Evolutionary conservation across 1,284 basidiomycete species (phyloP).

Genomic region (Apiotrichum laibachii): DNA sequence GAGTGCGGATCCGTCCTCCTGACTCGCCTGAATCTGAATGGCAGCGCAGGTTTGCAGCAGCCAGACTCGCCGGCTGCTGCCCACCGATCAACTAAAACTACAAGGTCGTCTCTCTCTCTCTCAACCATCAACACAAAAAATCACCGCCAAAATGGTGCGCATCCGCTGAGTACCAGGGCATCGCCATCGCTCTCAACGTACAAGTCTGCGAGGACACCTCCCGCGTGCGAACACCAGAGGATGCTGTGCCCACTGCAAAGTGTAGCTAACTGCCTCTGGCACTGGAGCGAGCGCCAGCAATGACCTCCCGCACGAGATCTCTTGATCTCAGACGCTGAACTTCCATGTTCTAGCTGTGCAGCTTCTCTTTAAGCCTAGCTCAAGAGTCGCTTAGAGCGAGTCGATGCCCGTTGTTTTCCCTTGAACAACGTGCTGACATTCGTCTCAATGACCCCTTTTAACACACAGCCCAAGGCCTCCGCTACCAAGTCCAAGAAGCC

Average conservation of each 20-base stretch:
- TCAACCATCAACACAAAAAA: conserved; percentile 25
- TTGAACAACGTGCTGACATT: conserved; percentile 34
- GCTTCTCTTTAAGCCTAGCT: background rate
- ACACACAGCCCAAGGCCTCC: conserved; percentile 50
- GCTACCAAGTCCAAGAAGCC: conserved; percentile 53
- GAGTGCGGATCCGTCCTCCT: no score
- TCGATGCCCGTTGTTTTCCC: conserved; percentile 32
- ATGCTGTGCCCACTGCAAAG: background rate
- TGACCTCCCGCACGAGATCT: conserved; percentile 11
- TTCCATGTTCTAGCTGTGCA: background rate
- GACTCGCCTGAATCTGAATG: no score
- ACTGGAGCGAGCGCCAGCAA: conserved; percentile 2
- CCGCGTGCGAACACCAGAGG: background rate
- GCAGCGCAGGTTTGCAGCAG: no score
- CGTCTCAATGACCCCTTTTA: conserved; percentile 49
- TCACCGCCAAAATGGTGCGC: conserved; percentile 25
- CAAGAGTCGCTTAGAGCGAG: conserved; percentile 29
- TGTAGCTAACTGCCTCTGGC: conserved; percentile 6
- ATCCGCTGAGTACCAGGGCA: conserved; percentile 15
- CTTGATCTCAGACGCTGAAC: conserved; percentile 2
- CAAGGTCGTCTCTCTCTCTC: background rate
- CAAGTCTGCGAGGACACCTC: background rate
- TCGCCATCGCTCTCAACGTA: conserved; percentile 17
- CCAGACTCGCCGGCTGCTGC: background rate
- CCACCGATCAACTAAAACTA: background rate